phyloP scores from a whole-genome alignment of 768 basidiomycete genomes.

The Leccinum longicurvipes region DNA sequence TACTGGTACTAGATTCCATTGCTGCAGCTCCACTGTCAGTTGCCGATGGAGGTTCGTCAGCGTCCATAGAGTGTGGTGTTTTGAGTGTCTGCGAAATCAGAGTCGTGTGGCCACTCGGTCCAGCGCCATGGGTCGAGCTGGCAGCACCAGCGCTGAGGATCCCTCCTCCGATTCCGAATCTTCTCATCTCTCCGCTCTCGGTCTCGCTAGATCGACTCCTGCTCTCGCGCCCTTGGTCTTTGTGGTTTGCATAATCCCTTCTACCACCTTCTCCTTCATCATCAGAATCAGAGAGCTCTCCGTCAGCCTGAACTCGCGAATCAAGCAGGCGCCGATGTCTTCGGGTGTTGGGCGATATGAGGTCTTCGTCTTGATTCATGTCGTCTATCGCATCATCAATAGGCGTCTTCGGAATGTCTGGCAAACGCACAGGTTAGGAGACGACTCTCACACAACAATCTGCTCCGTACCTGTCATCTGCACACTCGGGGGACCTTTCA shows the following conservation, averaged over 20 bases:
- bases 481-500: constrained; percentile 87
- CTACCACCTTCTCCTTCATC: constrained; percentile 93
- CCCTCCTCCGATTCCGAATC: constrained; percentile 66
- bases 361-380: constrained; percentile 77
- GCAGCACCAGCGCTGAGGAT: constrained; percentile 63
- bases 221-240: constrained; percentile 46
- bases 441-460: neutral
- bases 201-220: constrained; percentile 40
- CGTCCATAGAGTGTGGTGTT: constrained; percentile 32
- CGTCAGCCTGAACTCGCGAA: constrained; percentile 75
- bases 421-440: constrained; percentile 1
- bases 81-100: constrained; percentile 30
- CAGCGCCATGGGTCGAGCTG: constrained; percentile 63
- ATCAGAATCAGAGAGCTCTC: constrained; percentile 94
- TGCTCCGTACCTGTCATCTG: constrained; percentile 73
- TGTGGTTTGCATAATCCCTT: constrained; percentile 60
- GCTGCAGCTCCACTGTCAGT: constrained; percentile 16
- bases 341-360: constrained; percentile 72
- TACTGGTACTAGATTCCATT: constrained; percentile 14
- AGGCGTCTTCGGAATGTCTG: constrained; percentile 81
- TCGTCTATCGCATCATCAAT: constrained; percentile 86
- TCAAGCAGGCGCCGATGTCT: constrained; percentile 78
- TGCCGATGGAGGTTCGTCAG: constrained; percentile 28
- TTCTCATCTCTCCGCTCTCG: constrained; percentile 42
- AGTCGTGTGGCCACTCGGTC: constrained; percentile 68